Evolutionary conservation across 306 rosid species (phyloP), one percentile per base, ranked within the genome.

Genomic region (Dryas drummondii): DNA sequence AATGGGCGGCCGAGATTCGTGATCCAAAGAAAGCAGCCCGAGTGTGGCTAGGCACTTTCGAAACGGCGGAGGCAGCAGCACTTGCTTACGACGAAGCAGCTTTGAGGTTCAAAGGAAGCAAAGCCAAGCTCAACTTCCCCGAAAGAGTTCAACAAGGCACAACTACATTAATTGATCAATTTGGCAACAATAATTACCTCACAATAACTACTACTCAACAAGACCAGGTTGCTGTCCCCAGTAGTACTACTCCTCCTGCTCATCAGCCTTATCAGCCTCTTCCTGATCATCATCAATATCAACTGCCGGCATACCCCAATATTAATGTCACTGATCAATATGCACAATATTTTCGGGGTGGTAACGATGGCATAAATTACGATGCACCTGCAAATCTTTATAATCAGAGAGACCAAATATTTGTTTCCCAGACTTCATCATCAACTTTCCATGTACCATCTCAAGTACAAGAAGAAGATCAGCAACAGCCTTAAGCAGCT

Each of bases 11-110:
- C 1, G 97, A 89, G 82, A 91, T 91, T 78, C 89, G 97, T 0
- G 94, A 91, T 70, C 97, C 97, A 2, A 75, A 86, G 58, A 91
- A 91, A 48, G 97, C 94, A 7, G 91, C 94, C 0, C 73, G 94
- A 46, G 94, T 91, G 10, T 91, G 97, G 97, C 91, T 91, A 1
- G 97, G 97, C 61, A 91, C 97, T 0, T 91, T 91, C 2, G 91
- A 86, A 42, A 89, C 94, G 0, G 97, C 94, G 1, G 97, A 91
- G 67, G 91, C 92, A 4, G 97, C 97, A 0, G 94, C 97, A 5
- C 59, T 87, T 61, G 94, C 97, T 0, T 91, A 91, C 4, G 97
- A 91, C 32, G 89, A 86, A 78, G 97, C 97, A 9, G 97, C 97
- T 62, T 88, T 89, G 12, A 86, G 80, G 54, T 91, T 91, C 84